Conservation (phyloP, 2,329 filamentous ascomycete genomes). For the Hypoxylon sp. region DNA sequence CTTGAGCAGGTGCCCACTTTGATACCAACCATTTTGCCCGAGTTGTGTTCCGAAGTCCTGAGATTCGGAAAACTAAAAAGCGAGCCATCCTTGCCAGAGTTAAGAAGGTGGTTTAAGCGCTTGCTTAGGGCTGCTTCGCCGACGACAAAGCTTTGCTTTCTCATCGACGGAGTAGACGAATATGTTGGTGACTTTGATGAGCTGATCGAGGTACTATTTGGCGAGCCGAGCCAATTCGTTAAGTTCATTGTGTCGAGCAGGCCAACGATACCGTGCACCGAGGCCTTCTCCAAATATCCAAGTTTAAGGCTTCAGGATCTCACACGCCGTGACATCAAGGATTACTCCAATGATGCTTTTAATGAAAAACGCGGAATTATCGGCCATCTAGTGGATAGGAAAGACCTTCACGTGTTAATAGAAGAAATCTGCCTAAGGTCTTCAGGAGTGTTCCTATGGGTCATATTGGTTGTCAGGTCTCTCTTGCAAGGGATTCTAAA, state of each 20-base stretch:
- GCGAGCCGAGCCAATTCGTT: background rate
- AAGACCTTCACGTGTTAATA: background rate
- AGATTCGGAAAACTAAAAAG: background rate
- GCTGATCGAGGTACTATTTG: background rate
- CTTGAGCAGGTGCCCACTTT: background rate
- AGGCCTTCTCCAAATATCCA: background rate
- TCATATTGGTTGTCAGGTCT: conserved; percentile 32
- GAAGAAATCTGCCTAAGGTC: conserved; percentile 3
- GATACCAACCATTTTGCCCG: background rate
- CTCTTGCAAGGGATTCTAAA: conserved; percentile 24
- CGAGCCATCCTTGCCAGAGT: background rate
- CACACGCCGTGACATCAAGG: background rate
- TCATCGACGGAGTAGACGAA: background rate
- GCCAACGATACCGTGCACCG: background rate
- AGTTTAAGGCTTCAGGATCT: background rate
- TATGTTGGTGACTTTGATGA: background rate
- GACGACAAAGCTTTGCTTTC: background rate
- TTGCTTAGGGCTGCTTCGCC: background rate
- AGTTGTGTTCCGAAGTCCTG: background rate
- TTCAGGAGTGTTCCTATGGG: conserved; percentile 46
- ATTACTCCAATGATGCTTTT: background rate
- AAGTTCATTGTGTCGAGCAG: background rate
- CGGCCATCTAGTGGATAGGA: background rate
- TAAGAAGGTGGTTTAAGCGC: background rate
- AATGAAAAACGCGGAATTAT: background rate